phyloP scores from a whole-genome alignment of 208 protist genomes.

The Leishmania aethiopica region DNA sequence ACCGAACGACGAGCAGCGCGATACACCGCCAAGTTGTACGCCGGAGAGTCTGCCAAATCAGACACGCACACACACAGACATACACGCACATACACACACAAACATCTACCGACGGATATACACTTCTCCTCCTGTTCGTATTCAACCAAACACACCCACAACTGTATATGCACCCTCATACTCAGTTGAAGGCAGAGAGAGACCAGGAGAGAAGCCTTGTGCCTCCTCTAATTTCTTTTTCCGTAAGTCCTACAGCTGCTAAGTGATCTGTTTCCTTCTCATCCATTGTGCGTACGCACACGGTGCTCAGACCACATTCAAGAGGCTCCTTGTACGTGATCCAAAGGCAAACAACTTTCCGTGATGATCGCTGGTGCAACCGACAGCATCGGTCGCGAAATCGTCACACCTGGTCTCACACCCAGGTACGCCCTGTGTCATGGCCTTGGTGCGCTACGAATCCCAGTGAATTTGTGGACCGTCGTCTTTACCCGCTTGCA shows the following conservation, averaged over 20 bases:
- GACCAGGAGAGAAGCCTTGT: not conserved
- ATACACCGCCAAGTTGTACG: not conserved
- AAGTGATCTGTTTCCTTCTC: not conserved
- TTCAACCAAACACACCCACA: not conserved
- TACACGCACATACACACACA: not conserved
- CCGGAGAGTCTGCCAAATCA: not conserved
- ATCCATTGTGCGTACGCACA: not conserved
- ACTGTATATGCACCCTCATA: not conserved
- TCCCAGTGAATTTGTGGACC: slow-evolving; percentile 57
- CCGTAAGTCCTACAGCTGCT: not conserved
- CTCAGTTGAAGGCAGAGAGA: not conserved
- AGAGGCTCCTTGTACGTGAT: not conserved
- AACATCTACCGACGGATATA: not conserved
- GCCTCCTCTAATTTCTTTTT: not conserved
- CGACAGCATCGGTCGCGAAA: slow-evolving; percentile 52
- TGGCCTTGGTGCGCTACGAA: slow-evolving; percentile 56
- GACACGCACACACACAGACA: not conserved
- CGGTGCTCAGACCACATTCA: not conserved
- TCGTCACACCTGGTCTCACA: slow-evolving; percentile 69
- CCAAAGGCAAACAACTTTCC: slow-evolving; percentile 55
- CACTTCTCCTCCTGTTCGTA: not conserved
- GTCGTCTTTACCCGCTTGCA: slow-evolving; percentile 49
- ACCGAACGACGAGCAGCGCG: not conserved
- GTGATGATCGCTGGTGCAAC: slow-evolving; percentile 71
- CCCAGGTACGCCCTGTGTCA: slow-evolving; percentile 57